Evolutionary conservation across 2,329 filamentous ascomycete genomes (phyloP).

Genomic region (Fusarium phyllophilum): DNA sequence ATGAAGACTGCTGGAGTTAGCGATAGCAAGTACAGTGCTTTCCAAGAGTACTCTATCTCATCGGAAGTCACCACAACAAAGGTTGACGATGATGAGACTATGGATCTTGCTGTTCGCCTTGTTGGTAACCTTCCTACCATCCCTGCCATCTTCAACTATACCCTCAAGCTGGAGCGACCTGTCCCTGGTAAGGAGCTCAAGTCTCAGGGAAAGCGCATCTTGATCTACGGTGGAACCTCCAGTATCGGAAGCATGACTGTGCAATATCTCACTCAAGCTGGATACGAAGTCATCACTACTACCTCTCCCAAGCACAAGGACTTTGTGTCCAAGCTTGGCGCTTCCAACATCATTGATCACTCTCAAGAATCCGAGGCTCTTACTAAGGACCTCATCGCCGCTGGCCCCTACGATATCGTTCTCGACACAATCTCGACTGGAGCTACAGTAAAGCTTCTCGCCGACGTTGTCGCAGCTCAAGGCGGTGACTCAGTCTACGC

Average conservation of each 20-base stretch:
- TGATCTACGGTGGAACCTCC: conserved; percentile 33
- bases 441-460: conserved; percentile 27
- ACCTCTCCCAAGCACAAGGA: conserved; percentile 28
- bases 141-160: conserved; percentile 28
- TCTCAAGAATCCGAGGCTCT: not conserved
- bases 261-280: conserved; percentile 31
- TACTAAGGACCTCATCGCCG: not conserved
- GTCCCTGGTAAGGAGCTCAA: not conserved
- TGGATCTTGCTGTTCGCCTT: conserved; percentile 28
- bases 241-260: conserved; percentile 31
- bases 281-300: conserved; percentile 33
- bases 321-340: conserved; percentile 27
- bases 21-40: conserved; percentile 33
- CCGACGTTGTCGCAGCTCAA: conserved; percentile 19
- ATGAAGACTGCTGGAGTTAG: conserved; percentile 28
- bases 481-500: conserved; percentile 27
- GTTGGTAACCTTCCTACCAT: conserved; percentile 33
- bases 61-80: conserved; percentile 18
- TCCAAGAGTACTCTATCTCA: conserved; percentile 23
- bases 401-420: conserved; percentile 26
- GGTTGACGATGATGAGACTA: not conserved
- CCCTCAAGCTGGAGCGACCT: conserved; percentile 23
- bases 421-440: conserved; percentile 27
- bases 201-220: conserved; percentile 16
- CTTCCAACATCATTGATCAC: conserved; percentile 15